phyloP scores from a whole-genome alignment of 768 basidiomycete genomes.

The Rhodosporidiobolus odoratus region DNA sequence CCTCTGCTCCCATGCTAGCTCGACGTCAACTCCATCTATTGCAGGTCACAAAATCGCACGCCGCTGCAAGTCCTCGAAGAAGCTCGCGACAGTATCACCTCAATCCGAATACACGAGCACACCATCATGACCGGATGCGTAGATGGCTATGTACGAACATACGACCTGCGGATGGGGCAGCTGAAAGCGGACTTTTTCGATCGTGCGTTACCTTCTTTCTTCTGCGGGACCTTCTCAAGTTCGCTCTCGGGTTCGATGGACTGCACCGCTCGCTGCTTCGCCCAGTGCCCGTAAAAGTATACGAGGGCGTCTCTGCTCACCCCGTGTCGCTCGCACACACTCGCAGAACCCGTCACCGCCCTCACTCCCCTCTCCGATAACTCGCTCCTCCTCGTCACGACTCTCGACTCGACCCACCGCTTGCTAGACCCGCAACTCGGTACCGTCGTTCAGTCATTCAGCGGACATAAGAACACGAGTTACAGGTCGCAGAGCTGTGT shows the following conservation, averaged over 20 bases:
- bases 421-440: constrained; percentile 80
- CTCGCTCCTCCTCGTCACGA: constrained; percentile 73
- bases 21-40: background rate
- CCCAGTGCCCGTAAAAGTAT: too few relatives aligned
- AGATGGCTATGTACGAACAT: constrained; percentile 85
- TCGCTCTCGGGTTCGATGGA: background rate
- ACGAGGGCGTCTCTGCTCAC: background rate
- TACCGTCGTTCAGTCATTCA: constrained; percentile 76
- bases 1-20: background rate
- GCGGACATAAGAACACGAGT: constrained; percentile 64
- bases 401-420: constrained; percentile 76
- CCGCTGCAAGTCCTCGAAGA: constrained; percentile 88
- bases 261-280: background rate
- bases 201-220: constrained; percentile 53
- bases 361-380: constrained; percentile 71
- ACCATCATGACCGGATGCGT: constrained; percentile 76
- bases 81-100: constrained; percentile 78
- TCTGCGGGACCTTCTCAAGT: background rate
- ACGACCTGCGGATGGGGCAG: constrained; percentile 91
- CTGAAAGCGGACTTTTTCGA: constrained; percentile 84
- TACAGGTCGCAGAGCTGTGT: constrained; percentile 74
- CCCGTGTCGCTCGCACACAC: background rate
- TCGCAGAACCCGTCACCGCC: constrained; percentile 75
- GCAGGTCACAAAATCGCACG: constrained; percentile 67
- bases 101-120: constrained; percentile 59